Evolutionary conservation across 148 eudicot species (phyloP), one percentile per base, ranked within the genome.

Genomic region (Mesembryanthemum crystallinum): DNA sequence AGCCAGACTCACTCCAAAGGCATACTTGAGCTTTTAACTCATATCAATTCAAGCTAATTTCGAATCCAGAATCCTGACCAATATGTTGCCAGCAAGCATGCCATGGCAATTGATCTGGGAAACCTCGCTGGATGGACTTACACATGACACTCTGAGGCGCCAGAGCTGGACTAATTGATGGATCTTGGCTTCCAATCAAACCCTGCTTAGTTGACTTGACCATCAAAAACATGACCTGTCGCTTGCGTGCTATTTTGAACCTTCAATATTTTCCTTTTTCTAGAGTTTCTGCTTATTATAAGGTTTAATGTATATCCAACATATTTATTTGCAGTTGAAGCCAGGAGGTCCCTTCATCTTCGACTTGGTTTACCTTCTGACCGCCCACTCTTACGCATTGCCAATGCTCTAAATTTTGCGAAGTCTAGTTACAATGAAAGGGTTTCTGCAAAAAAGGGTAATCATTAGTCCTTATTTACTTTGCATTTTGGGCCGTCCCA

Each of bases 321-420:
- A 58, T 64, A 9, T 25, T 71, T 61, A 24, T 42, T 79, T 73
- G 80, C 92, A 95, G 99, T 89, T 87, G 97, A 92, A 72, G 83
- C 83, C 60, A 89, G 99, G 83, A 91, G 77, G 84, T 87, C 96
- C 74, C 88, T 95, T 76, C 99, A 95, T 83, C 64, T 85, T 86
- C 87, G 97, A 82, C 81, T 95, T 71, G 98, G 94, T 66, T 86
- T 95, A 74, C 99, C 99, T 79, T 82, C 85, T 69, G 90, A 95
- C 83, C 99, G 97, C 27, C 99, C 99, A 79, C 97, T 95, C 55
- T 69, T 95, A 61, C 91, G 98, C 80, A 83, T 88, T 72, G 96
- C 90, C 37, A 95, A 92, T 83, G 88, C 99, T 78, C 83, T 92
- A 32, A 83, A 82, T 76, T 62, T 87, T 80, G 78, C 87, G n/a